Percentiles rank a stretch among this genome's conserved stretches.
phyloP scores from a whole-genome alignment of 2,329 filamentous ascomycete species.

The Curvularia eragrostidis region DNA sequence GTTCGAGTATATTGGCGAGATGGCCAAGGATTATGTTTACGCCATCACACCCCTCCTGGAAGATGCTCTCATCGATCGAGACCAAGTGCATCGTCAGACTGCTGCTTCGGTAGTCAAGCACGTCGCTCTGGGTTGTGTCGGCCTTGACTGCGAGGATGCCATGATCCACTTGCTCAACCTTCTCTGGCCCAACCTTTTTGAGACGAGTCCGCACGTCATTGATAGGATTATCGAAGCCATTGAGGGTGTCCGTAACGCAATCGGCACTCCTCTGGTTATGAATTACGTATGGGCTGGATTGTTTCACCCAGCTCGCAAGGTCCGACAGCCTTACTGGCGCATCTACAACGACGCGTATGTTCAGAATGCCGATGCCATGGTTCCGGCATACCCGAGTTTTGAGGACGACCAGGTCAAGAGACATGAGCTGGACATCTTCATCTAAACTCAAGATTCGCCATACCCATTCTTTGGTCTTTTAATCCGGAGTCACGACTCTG shows the following conservation, averaged over 20 bases:
- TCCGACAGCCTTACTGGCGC: constrained; percentile 93
- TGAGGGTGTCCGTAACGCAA: constrained; percentile 90
- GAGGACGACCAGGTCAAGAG: constrained; percentile 80
- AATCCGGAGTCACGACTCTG: constrained; percentile 2
- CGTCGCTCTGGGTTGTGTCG: constrained; percentile 95
- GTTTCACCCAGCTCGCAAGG: constrained; percentile 96
- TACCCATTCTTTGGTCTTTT: constrained; percentile 7
- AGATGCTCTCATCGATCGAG: constrained; percentile 94
- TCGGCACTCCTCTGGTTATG: constrained; percentile 90
- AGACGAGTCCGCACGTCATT: constrained; percentile 97
- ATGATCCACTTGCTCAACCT: constrained; percentile 98
- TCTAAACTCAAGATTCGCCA: constrained; percentile 59
- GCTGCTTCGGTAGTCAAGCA: constrained; percentile 98
- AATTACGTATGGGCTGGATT: constrained; percentile 98
- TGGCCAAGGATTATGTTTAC: constrained; percentile 99
- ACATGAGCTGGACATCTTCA: constrained; percentile 81
- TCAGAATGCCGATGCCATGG: constrained; percentile 89
- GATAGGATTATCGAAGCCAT: constrained; percentile 98
- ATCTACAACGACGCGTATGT: constrained; percentile 98
- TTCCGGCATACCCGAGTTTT: constrained; percentile 91
- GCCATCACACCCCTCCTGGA: constrained; percentile 95
- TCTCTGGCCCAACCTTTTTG: constrained; percentile 95
- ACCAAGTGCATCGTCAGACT: constrained; percentile 97
- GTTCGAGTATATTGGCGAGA: constrained; percentile 99
- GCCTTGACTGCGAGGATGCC: constrained; percentile 94